Conservation (phyloP, 495 filamentous ascomycete genomes). For the Trichoderma asperelloides region DNA sequence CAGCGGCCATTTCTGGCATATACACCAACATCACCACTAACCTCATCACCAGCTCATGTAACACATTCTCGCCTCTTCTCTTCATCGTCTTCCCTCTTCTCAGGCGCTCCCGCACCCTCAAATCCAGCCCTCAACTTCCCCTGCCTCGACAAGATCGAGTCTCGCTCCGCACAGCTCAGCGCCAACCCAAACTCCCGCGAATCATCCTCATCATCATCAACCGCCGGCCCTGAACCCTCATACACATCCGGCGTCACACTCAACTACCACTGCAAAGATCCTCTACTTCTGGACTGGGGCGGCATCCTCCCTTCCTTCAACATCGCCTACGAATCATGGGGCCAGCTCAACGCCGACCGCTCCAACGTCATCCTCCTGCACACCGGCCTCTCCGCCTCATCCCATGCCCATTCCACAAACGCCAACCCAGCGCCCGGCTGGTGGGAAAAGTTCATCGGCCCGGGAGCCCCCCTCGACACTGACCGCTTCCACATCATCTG, state of each 20-base stretch:
- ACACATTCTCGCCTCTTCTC: neutral
- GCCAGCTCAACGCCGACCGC: slow-evolving; percentile 65
- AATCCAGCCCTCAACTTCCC: slow-evolving; percentile 94
- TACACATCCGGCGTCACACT: slow-evolving; percentile 83
- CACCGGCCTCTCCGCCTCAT: slow-evolving; percentile 90
- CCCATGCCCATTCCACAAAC: slow-evolving; percentile 84
- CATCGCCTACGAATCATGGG: slow-evolving; percentile 94
- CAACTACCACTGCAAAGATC: slow-evolving; percentile 60
- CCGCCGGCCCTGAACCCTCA: slow-evolving; percentile 75
- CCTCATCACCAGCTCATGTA: neutral
- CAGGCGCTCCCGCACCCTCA: slow-evolving; percentile 41
- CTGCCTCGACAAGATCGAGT: slow-evolving; percentile 87
- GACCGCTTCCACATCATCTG: slow-evolving; percentile 89
- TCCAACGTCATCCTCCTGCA: slow-evolving; percentile 90
- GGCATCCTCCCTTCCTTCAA: slow-evolving; percentile 78
- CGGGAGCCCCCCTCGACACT: slow-evolving; percentile 78
- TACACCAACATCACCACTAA: neutral
- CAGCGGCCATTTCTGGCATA: neutral
- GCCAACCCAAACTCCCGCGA: slow-evolving; percentile 27
- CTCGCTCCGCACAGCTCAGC: slow-evolving; percentile 68
- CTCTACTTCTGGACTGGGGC: slow-evolving; percentile 87
- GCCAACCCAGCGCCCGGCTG: slow-evolving; percentile 83
- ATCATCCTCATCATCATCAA: slow-evolving; percentile 9
- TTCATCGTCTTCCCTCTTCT: slow-evolving; percentile 10
- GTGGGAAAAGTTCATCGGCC: slow-evolving; percentile 99